Percentiles rank a stretch among this genome's conserved stretches.
Evolutionary conservation across 2,329 filamentous ascomycete genomes (phyloP).

Genomic region (Colletotrichum shisoi): DNA sequence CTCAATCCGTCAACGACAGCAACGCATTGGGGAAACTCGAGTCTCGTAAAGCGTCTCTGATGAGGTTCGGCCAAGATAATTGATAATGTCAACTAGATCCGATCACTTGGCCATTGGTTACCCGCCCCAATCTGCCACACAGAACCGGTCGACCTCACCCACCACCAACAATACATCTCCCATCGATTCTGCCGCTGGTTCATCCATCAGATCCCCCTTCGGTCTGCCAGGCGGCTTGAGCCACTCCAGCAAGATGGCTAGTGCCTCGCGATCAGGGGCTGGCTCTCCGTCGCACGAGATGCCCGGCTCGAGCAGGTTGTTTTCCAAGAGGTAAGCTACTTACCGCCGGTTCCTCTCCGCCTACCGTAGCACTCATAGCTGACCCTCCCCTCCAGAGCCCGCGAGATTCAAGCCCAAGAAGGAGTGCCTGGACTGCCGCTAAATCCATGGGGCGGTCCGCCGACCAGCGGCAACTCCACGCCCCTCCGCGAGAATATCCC

Average conservation of each 20-base stretch:
- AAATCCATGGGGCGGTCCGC: constrained; percentile 90
- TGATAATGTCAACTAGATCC: constrained; percentile 92
- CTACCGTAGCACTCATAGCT: constrained; percentile 19
- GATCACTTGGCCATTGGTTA: constrained; percentile 89
- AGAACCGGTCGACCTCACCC: constrained; percentile 79
- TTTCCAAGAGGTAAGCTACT: constrained; percentile 83
- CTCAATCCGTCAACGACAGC: constrained; percentile 20
- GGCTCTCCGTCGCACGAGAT: constrained; percentile 97
- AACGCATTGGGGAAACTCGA: constrained; percentile 23
- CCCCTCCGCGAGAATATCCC: constrained; percentile 96
- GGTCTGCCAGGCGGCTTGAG: constrained; percentile 71
- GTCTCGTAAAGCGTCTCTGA: constrained; percentile 44
- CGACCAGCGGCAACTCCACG: constrained; percentile 94
- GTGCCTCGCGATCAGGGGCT: constrained; percentile 77
- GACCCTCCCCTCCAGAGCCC: constrained; percentile 67
- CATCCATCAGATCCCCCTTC: constrained; percentile 74
- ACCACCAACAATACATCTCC: constrained; percentile 82
- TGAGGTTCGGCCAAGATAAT: constrained; percentile 71
- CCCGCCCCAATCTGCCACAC: constrained; percentile 72
- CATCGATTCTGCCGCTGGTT: constrained; percentile 73
- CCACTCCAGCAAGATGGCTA: constrained; percentile 65
- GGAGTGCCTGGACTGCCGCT: constrained; percentile 74
- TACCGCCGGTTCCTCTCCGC: constrained; percentile 23
- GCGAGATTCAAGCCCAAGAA: constrained; percentile 97
- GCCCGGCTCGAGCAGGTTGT: constrained; percentile 74